Evolutionary conservation across 129 eudicot species (phyloP).

Genomic region (Oenanthe sinensis): DNA sequence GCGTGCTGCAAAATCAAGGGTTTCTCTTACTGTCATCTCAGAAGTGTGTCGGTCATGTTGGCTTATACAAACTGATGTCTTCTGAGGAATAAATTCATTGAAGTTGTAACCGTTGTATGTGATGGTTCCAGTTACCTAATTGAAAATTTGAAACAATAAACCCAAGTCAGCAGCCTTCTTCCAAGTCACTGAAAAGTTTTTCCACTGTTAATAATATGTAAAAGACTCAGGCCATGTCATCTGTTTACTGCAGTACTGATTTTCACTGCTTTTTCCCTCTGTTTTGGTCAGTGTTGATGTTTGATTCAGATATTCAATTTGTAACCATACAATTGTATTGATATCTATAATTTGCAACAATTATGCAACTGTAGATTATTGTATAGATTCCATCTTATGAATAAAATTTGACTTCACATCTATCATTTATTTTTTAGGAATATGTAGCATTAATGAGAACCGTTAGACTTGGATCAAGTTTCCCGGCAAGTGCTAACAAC

Average conservation of each 20-base stretch:
- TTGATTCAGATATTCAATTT: background rate
- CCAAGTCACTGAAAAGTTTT: too few species aligned
- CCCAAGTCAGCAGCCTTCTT: background rate
- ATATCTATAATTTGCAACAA: background rate
- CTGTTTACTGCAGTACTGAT: background rate
- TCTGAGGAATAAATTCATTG: conserved; percentile 7
- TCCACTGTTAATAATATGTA: background rate
- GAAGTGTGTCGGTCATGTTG: conserved; percentile 9
- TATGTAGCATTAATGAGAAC: background rate
- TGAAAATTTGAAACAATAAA: background rate
- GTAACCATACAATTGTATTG: background rate
- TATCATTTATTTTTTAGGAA: background rate
- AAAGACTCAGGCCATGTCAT: background rate
- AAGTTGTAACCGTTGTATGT: background rate
- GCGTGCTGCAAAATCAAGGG: conserved; percentile 10
- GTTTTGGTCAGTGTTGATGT: background rate
- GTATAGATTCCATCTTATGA: background rate
- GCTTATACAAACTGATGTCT: conserved; percentile 9
- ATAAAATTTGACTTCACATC: background rate
- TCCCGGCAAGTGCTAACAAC: conserved; percentile 19
- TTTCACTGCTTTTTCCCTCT: background rate
- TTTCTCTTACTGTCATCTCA: conserved; percentile 14
- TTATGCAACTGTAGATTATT: background rate
- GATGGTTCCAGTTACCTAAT: conserved; percentile 7
- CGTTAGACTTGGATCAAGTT: conserved; percentile 9